Evolutionary conservation across 345 rosid species (phyloP).

Genomic region (Eucalyptus caleyi): DNA sequence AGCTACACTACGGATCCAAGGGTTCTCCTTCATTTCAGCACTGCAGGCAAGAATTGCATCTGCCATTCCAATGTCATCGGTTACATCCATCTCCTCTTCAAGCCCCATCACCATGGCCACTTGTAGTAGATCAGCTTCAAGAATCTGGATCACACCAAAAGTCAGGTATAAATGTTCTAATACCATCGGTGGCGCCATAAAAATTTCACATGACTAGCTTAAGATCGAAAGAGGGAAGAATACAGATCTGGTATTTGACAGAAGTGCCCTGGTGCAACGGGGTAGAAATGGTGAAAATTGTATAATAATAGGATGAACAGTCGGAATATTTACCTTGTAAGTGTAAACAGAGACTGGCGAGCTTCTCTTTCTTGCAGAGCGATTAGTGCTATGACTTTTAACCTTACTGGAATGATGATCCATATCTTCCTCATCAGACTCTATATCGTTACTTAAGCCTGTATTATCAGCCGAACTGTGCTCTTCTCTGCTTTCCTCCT

Average conservation of each 20-base stretch:
- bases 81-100: conserved; percentile 55
- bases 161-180: not conserved
- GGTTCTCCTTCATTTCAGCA: conserved; percentile 65
- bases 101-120: conserved; percentile 91
- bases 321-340: conserved; percentile 42
- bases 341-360: conserved; percentile 55
- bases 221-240: not conserved
- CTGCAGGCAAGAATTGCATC: conserved; percentile 77
- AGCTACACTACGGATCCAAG: conserved; percentile 79
- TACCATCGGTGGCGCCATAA: not conserved
- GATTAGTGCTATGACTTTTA: conserved; percentile 15
- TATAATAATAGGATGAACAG: not conserved
- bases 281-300: not conserved
- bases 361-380: conserved; percentile 23
- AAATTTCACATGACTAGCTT: not conserved
- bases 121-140: conserved; percentile 78
- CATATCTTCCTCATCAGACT: conserved; percentile 54
- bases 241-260: not conserved
- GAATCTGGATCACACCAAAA: conserved; percentile 25
- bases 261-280: not conserved
- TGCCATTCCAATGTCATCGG: conserved; percentile 78
- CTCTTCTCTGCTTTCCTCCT: conserved; percentile 23
- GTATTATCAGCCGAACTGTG: conserved; percentile 11
- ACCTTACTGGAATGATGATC: conserved; percentile 9
- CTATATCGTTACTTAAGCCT: conserved; percentile 15